Evolutionary conservation across 352 stramenopile species (phyloP).

Genomic region (Phytopythium delawarense): DNA sequence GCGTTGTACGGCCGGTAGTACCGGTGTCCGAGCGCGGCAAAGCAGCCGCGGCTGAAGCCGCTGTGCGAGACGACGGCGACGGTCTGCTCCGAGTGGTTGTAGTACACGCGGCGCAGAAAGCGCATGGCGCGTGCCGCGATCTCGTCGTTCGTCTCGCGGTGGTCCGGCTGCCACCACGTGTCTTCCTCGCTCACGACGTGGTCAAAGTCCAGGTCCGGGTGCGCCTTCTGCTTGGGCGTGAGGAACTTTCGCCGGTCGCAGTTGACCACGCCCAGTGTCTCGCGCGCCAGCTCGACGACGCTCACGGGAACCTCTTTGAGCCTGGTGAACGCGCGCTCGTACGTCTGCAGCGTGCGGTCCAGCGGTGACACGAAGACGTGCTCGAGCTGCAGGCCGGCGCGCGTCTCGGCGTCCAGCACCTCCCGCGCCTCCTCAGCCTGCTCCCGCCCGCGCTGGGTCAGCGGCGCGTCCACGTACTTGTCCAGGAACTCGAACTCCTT

Average conservation of each 20-base stretch:
- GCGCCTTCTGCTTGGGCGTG: slow-evolving; percentile 29
- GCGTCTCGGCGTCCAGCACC: slow-evolving; percentile 42
- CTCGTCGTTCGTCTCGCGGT: slow-evolving; percentile 57
- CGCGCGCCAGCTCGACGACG: slow-evolving; percentile 46
- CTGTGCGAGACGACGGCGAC: slow-evolving; percentile 63
- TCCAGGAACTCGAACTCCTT: slow-evolving; percentile 38
- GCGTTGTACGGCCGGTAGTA: slow-evolving; percentile 67
- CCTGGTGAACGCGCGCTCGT: slow-evolving; percentile 31
- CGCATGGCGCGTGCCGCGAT: slow-evolving; percentile 42
- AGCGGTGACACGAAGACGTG: slow-evolving; percentile 62
- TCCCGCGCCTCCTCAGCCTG: slow-evolving; percentile 27
- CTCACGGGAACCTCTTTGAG: slow-evolving; percentile 33
- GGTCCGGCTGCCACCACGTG: slow-evolving; percentile 45
- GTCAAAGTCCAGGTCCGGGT: slow-evolving; percentile 50
- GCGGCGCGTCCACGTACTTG: slow-evolving; percentile 54
- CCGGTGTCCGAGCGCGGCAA: slow-evolving; percentile 47
- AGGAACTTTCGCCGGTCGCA: slow-evolving; percentile 53
- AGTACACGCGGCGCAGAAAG: slow-evolving; percentile 50
- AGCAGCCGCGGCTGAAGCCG: slow-evolving; percentile 61
- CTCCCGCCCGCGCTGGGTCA: slow-evolving; percentile 38
- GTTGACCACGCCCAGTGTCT: slow-evolving; percentile 64
- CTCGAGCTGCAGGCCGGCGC: slow-evolving; percentile 43
- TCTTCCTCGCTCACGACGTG: slow-evolving; percentile 41
- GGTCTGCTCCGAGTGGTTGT: slow-evolving; percentile 25
- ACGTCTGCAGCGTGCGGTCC: slow-evolving; percentile 63